Evolutionary conservation across 2,329 filamentous ascomycete genomes (phyloP), one percentile per base, ranked within the genome.

Genomic region (Myrmaecium sp.): DNA sequence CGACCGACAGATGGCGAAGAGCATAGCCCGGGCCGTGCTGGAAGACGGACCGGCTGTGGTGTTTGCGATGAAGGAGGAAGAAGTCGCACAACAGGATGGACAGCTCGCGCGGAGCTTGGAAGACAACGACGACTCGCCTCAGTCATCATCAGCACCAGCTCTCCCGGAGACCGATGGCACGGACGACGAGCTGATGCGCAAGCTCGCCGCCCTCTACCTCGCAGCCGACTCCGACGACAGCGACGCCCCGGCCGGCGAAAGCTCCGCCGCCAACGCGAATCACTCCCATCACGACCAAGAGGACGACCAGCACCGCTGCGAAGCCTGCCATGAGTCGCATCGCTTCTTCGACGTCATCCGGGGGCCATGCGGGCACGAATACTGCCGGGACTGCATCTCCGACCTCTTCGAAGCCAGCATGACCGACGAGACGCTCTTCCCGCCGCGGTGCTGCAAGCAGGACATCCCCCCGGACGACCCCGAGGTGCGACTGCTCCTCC

Each of bases 391-490:
- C 0, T 44, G 40, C 21, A 12, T 44, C 1, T 6, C 26, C 7
- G 20, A 31, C 4, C 32, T 40, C 1, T 42, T 47, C 33, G 16
- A 21, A 13, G 32, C 11, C 2, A 25, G 38, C 2, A 21, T 40
- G 5, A 31, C 27, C 0, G 33, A 41, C 21, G 30, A 35, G 1
- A 23, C 28, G 1, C 32, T 42, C 1, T 47, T 47, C 18, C 44
- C 40, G 3, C 40, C 39, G 0, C 36, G 34, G 6, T 47, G 37
- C 26, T 44, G 37, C 25, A 27, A 28, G 5, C 6, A 30, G 4
- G 31, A 23, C 0, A 41, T 47, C 12, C 29, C 39, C 4, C 25
- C 43, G 2, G 28, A 35, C 0, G 24, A 25, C 0, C n/a, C n/a
- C n/a, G n/a, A n/a, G n/a, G n/a, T 38, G 35, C 25, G 27, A 28